These are phyloP conservation scores for Dendrostoma leiphaemia DNA, from an alignment of 2,329 filamentous ascomycete species.

Conservation along the genomic window DNA sequence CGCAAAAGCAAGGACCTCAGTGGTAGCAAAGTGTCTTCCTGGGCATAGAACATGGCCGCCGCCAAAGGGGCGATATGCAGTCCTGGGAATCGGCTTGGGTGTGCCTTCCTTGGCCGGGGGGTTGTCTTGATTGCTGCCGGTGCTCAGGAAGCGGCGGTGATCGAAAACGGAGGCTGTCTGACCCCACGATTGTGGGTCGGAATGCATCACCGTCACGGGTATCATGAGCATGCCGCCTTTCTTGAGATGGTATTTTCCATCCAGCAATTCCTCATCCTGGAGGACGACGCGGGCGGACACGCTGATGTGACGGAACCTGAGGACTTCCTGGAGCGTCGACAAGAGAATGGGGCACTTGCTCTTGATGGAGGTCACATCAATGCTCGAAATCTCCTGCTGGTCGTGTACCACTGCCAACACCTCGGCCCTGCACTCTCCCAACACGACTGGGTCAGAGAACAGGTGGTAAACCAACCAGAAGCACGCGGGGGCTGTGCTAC, in stretches of 20 bases:
- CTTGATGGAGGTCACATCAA: conserved; percentile 30
- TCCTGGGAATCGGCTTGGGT: conserved; percentile 19
- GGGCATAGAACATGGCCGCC: conserved; percentile 1
- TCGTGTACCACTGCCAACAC: neutral
- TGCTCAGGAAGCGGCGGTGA: no score
- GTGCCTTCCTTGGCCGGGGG: no score
- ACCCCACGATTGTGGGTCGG: neutral
- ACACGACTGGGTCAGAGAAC: conserved; percentile 29
- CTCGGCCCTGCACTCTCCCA: conserved; percentile 27
- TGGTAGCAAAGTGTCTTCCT: conserved; percentile 7
- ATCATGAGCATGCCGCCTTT: conserved; percentile 16
- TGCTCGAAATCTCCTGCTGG: no score
- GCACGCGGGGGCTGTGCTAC: conserved; percentile 33
- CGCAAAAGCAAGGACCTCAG: conserved; percentile 20
- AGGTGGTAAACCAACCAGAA: conserved; percentile 39
- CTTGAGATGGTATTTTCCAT: conserved; percentile 13
- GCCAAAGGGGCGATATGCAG: conserved; percentile 30
- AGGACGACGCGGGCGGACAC: conserved; percentile 22
- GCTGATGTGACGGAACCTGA: conserved; percentile 33
- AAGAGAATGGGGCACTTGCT: conserved; percentile 32
- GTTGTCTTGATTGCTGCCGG: no score
- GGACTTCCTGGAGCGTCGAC: conserved; percentile 37
- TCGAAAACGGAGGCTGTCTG: conserved; percentile 1
- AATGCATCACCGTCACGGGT: neutral
- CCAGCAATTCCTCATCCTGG: conserved; percentile 9